Conservation (phyloP, 352 stramenopile genomes). For the Bremia lactucae region DNA sequence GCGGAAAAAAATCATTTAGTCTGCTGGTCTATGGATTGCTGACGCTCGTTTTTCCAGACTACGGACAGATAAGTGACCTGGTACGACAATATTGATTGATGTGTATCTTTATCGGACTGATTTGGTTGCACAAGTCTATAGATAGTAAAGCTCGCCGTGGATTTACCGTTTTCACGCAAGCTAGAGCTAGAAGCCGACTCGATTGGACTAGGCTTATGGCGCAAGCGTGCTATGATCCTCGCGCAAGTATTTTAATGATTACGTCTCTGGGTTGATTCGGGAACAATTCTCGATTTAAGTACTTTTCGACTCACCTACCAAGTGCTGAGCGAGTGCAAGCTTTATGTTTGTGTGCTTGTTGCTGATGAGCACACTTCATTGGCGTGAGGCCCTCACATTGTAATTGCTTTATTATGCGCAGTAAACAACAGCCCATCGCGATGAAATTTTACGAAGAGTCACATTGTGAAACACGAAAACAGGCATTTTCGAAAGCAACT, state of each 20-base stretch:
- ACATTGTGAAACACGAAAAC: conserved; percentile 24
- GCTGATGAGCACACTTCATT: background rate
- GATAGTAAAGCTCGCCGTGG: too few species aligned
- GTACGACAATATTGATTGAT: too few species aligned
- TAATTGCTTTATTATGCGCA: conserved; percentile 1
- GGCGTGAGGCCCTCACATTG: background rate
- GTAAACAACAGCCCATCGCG: conserved; percentile 29
- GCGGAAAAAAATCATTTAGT: too few species aligned
- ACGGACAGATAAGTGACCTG: too few species aligned
- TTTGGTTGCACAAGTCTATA: too few species aligned
- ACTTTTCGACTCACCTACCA: conserved; percentile 66
- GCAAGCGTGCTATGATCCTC: too few species aligned
- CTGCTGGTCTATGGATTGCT: too few species aligned
- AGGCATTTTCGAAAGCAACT: conserved; percentile 23
- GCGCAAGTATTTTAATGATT: conserved; percentile 45
- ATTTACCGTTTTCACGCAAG: too few species aligned
- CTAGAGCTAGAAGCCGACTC: too few species aligned
- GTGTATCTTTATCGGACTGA: too few species aligned
- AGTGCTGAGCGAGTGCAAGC: conserved; percentile 48
- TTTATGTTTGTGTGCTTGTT: conserved; percentile 16
- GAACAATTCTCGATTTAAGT: conserved; percentile 35
- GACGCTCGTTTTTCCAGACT: too few species aligned
- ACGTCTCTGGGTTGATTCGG: conserved; percentile 22
- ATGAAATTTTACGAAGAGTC: conserved; percentile 36
- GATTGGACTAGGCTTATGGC: too few species aligned